Percentiles rank a stretch among this genome's conserved stretches.
These are phyloP conservation scores for Neurospora hispaniola DNA, from an alignment of 495 filamentous ascomycete genomes.

Conservation along the genomic window DNA sequence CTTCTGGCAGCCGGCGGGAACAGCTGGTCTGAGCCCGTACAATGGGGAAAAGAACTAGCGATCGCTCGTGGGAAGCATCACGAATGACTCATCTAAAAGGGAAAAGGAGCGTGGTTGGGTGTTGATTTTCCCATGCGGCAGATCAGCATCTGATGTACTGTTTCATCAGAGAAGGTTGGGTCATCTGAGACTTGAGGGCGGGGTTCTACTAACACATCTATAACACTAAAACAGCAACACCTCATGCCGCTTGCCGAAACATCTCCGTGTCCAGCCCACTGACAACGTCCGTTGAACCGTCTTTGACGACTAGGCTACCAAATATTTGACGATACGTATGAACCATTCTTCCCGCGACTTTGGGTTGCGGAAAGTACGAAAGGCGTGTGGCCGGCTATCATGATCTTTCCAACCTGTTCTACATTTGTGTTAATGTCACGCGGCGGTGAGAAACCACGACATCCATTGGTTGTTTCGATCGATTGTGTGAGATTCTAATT, in stretches of 20 bases:
- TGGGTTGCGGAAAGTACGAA: not conserved
- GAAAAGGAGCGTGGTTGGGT: not conserved
- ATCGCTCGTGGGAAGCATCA: not conserved
- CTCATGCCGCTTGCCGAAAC: not conserved
- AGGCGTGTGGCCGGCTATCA: not conserved
- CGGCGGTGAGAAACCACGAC: not conserved
- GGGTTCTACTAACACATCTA: not conserved
- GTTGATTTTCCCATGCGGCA: not conserved
- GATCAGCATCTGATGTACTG: not conserved
- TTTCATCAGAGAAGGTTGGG: not conserved
- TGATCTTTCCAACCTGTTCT: not conserved
- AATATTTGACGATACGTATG: not conserved
- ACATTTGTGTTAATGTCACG: not conserved
- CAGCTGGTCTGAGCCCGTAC: not conserved
- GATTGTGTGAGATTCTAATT: not conserved
- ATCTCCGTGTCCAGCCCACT: not conserved
- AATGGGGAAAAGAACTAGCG: not conserved
- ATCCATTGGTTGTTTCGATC: not conserved
- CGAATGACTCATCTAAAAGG: not conserved
- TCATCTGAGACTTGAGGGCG: not conserved
- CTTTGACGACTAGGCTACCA: not conserved
- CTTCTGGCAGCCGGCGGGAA: not conserved
- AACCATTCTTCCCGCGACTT: not conserved
- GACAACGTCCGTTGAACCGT: not conserved
- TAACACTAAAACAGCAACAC: not conserved